Base-by-base conservation (phyloP, 495 filamentous ascomycete species). In the Aspergillus nanangensis region DNA sequence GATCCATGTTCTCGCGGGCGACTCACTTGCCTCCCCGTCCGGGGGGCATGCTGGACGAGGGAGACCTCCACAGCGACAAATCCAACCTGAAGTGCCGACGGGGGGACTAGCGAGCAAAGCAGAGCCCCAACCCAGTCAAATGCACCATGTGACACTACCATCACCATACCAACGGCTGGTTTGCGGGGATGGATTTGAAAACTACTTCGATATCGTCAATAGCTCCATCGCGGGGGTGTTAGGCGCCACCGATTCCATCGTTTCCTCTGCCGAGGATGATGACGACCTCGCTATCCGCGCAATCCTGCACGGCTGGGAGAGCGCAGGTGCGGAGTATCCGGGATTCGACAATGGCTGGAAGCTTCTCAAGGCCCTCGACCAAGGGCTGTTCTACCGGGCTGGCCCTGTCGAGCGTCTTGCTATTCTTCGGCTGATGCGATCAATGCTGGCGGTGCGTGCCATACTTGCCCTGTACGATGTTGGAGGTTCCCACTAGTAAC, bases 271-370 rank as follows among this genome's bases (percentile, higher is more conserved):
- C 4, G 47, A 20, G 14, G 47, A 49, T 13, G 47, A 49, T 18
- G 47, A 49, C n/a, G 47, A 49, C 23, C 39, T 49, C 9, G 47
- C 47, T 9, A 49, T 49, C 24, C 47, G 47, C n/a, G 47, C 39
- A 11, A 38, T 43, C 5, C 47, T 49, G 15, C 17, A 38, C 22
- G 47, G 47, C 17, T 49, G 47, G 47, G 47, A 49, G 24, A 42
- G 38, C 10, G 27, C 43, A 13, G 14, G 38, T 8, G 21, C 27
- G 5, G 38, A 34, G 2, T 23, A 4, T 1, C 20, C n/a, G 21
- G 42, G 17, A 39, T 11, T 38, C 7, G 47, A 49, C 19, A 23
- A 33, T 9, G 32, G 18, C 9, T 49, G 47, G 47, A 39, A 33
- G 5, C 32, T 49, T 3, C 39, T 49, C 4, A 38, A 49, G 17